Conservation (phyloP, 305 asterid species). For the Fraxinus albicans region DNA sequence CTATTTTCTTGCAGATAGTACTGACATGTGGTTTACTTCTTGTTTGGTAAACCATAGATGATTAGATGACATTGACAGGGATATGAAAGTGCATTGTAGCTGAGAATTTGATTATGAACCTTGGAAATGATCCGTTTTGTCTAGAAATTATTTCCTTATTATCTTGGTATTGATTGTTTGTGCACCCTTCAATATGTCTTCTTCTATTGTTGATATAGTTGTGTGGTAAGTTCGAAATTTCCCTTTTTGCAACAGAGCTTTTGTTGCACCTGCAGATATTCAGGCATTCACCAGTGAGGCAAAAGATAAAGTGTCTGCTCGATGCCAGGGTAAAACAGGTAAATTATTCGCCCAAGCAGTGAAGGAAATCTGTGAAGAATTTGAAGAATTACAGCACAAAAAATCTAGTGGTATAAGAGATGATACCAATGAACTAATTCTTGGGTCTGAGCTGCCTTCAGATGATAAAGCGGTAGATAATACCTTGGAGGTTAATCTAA, state of each 20-base stretch:
- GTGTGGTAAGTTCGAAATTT: neutral
- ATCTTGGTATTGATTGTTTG: conserved; percentile 20
- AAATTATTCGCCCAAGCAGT: conserved; percentile 76
- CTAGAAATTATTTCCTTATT: neutral
- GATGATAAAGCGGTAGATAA: conserved; percentile 41
- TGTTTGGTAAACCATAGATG: neutral
- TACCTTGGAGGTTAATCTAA: conserved; percentile 39
- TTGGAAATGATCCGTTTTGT: neutral
- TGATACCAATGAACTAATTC: conserved; percentile 43
- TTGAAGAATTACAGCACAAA: conserved; percentile 54
- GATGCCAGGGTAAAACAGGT: conserved; percentile 67
- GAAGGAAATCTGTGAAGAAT: conserved; percentile 78
- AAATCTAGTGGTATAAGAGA: conserved; percentile 42
- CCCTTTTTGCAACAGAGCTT: conserved; percentile 65
- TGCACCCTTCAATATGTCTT: neutral
- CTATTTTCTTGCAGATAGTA: neutral
- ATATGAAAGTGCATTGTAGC: neutral
- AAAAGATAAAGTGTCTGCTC: conserved; percentile 62
- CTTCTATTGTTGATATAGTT: neutral
- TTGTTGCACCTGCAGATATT: conserved; percentile 89
- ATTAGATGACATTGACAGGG: neutral
- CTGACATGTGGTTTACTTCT: neutral
- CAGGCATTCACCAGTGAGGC: conserved; percentile 73
- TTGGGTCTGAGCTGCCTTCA: conserved; percentile 43
- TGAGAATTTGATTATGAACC: neutral